phyloP scores from a whole-genome alignment of 2,329 filamentous ascomycete species.

The Aspergillus melleus region DNA sequence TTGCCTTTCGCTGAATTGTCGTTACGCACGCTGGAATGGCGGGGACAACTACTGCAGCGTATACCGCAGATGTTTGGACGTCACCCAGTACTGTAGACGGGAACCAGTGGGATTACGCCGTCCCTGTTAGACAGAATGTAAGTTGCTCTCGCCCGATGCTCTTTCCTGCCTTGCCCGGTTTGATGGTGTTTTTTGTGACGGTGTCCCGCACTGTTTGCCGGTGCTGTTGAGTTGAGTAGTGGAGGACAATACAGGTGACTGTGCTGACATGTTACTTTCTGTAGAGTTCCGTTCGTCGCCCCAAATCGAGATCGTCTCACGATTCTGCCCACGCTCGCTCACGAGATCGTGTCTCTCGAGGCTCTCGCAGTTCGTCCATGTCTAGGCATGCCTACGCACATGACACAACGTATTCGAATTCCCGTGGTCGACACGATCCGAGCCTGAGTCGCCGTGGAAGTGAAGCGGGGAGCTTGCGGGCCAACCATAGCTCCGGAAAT shows the following conservation, averaged over 20 bases:
- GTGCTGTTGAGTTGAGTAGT: not conserved
- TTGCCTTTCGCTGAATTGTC: conserved; percentile 17
- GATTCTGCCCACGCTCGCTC: conserved; percentile 35
- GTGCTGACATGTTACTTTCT: not conserved
- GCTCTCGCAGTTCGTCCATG: conserved; percentile 41
- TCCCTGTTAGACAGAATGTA: conserved; percentile 39
- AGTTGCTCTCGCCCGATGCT: conserved; percentile 3
- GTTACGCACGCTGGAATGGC: conserved; percentile 36
- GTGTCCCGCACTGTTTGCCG: not conserved
- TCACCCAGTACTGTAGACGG: conserved; percentile 35
- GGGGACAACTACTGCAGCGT: conserved; percentile 40
- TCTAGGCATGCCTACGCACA: conserved; percentile 32
- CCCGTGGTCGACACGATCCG: conserved; percentile 36
- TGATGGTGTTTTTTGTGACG: not conserved
- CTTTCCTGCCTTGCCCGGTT: not conserved
- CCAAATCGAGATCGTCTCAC: conserved; percentile 38
- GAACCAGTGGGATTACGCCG: conserved; percentile 40
- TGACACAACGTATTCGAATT: conserved; percentile 28
- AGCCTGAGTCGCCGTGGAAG: conserved; percentile 38
- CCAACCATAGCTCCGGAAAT: conserved; percentile 22
- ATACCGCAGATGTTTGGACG: conserved; percentile 41
- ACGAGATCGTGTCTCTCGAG: conserved; percentile 34
- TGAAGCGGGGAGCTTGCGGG: conserved; percentile 40
- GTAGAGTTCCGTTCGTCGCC: conserved; percentile 27
- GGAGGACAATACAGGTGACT: not conserved